Conservation (phyloP, 1,139 yeast genomes). For the Kurtzmaniella natalensis region DNA sequence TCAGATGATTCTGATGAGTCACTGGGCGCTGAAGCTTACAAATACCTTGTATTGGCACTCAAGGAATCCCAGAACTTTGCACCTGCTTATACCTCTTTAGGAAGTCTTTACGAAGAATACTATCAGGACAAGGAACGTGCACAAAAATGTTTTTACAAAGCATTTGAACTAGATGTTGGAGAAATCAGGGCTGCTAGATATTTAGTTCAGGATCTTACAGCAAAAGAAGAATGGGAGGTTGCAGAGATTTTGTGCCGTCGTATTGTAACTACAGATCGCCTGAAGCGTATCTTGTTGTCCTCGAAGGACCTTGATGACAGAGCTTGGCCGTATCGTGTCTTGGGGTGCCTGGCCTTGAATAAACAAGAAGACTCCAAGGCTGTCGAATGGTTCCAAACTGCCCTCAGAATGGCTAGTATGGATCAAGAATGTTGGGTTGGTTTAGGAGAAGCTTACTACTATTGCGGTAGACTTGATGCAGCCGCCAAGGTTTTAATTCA, state of each 20-base stretch:
- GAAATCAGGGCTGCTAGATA: conserved; percentile 73
- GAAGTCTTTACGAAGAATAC: conserved; percentile 57
- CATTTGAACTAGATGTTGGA: conserved; percentile 80
- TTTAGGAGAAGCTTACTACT: conserved; percentile 84
- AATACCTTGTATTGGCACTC: conserved; percentile 56
- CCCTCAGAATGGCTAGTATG: conserved; percentile 60
- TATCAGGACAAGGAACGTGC: conserved; percentile 65
- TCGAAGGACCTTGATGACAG: conserved; percentile 22
- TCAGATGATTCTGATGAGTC: conserved; percentile 18
- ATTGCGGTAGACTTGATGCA: conserved; percentile 84
- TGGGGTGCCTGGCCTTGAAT: conserved; percentile 78
- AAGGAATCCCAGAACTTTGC: conserved; percentile 63
- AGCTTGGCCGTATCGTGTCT: conserved; percentile 83
- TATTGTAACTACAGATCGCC: conserved; percentile 58
- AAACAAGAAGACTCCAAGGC: conserved; percentile 73
- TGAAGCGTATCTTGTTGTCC: conserved; percentile 46
- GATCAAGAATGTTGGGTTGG: conserved; percentile 90
- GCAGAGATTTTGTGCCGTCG: conserved; percentile 72
- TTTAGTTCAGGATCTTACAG: conserved; percentile 65
- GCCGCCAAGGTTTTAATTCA: conserved; percentile 76
- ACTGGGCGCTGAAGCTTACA: conserved; percentile 41
- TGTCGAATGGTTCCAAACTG: conserved; percentile 83
- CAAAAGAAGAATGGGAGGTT: conserved; percentile 72
- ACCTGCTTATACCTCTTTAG: conserved; percentile 76
- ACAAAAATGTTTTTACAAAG: conserved; percentile 81